Conservation (phyloP, 768 basidiomycete species). For the Calocera viscosa region DNA sequence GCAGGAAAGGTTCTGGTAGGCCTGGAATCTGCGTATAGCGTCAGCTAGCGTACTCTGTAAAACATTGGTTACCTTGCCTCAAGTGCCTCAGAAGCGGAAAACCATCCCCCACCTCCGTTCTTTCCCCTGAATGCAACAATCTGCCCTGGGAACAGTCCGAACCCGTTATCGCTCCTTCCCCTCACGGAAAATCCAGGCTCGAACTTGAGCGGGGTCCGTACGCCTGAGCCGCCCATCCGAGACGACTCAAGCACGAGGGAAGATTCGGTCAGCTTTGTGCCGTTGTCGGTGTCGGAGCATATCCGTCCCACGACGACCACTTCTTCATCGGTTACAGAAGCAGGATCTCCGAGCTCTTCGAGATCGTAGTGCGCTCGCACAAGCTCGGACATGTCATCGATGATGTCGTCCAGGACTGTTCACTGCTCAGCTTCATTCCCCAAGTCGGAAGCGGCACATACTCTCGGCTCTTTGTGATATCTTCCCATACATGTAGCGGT, state of each 20-base stretch:
- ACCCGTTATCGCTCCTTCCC: slow-evolving; percentile 49
- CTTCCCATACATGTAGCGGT: slow-evolving; percentile 90
- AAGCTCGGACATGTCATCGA: slow-evolving; percentile 72
- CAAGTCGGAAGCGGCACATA: slow-evolving; percentile 25
- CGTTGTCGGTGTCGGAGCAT: slow-evolving; percentile 50
- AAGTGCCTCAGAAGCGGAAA: slow-evolving; percentile 69
- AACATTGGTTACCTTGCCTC: slow-evolving; percentile 42
- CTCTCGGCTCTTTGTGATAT: slow-evolving; percentile 72
- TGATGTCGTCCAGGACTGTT: slow-evolving; percentile 69
- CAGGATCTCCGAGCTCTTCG: slow-evolving; percentile 66
- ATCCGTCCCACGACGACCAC: slow-evolving; percentile 63
- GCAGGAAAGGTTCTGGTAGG: neutral
- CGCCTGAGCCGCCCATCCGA: slow-evolving; percentile 57
- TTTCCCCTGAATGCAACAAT: slow-evolving; percentile 75
- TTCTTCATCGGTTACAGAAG: slow-evolving; percentile 48
- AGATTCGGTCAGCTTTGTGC: slow-evolving; percentile 57
- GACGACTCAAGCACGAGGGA: slow-evolving; percentile 75
- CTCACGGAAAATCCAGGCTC: slow-evolving; percentile 52
- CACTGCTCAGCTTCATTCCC: neutral
- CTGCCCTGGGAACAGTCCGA: slow-evolving; percentile 78
- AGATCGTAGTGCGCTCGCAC: slow-evolving; percentile 59
- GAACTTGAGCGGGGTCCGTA: slow-evolving; percentile 59
- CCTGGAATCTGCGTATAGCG: neutral
- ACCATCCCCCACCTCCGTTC: slow-evolving; percentile 84
- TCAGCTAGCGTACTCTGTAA: neutral